Evolutionary conservation across 176 grass and related monocot genomes (phyloP).

Genomic region (Rhynchospora tenuis): DNA sequence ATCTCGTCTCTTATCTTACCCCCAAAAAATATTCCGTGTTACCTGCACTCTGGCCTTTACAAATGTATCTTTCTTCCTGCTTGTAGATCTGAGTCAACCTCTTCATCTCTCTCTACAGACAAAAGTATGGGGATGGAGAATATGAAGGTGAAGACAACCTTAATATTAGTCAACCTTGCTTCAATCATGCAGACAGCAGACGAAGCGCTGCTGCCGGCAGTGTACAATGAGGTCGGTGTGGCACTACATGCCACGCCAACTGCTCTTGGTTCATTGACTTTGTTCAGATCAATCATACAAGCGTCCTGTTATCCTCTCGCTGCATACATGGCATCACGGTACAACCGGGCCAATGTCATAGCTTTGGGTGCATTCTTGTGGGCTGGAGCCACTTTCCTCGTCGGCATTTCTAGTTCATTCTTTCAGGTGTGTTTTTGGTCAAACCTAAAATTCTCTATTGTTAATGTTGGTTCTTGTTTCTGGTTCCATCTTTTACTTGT

Average conservation of each 20-base stretch:
- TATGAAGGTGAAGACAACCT: slow-evolving; percentile 36
- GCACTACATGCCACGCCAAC: slow-evolving; percentile 58
- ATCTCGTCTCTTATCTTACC: too few relatives aligned
- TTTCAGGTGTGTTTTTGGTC: slow-evolving; percentile 35
- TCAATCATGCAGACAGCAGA: slow-evolving; percentile 90
- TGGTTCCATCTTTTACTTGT: not conserved
- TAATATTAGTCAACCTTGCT: slow-evolving; percentile 72
- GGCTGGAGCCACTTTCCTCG: slow-evolving; percentile 75
- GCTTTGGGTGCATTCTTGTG: slow-evolving; percentile 81
- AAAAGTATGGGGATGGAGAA: slow-evolving; percentile 30
- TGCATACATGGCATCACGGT: slow-evolving; percentile 53
- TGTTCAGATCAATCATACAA: slow-evolving; percentile 79
- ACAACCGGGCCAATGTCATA: slow-evolving; percentile 68
- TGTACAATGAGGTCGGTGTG: slow-evolving; percentile 80
- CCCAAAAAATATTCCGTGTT: not conserved
- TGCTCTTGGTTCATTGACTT: slow-evolving; percentile 63
- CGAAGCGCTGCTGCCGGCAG: slow-evolving; percentile 77
- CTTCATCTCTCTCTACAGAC: not conserved
- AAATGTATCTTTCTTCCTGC: not conserved
- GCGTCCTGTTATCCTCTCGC: slow-evolving; percentile 75
- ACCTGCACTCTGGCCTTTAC: not conserved
- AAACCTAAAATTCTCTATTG: not conserved
- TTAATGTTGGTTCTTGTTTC: not conserved
- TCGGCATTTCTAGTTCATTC: slow-evolving; percentile 71
- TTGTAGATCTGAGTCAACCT: slow-evolving; percentile 15